Conservation (phyloP, 148 eudicot genomes). For the Beta vulgaris region DNA sequence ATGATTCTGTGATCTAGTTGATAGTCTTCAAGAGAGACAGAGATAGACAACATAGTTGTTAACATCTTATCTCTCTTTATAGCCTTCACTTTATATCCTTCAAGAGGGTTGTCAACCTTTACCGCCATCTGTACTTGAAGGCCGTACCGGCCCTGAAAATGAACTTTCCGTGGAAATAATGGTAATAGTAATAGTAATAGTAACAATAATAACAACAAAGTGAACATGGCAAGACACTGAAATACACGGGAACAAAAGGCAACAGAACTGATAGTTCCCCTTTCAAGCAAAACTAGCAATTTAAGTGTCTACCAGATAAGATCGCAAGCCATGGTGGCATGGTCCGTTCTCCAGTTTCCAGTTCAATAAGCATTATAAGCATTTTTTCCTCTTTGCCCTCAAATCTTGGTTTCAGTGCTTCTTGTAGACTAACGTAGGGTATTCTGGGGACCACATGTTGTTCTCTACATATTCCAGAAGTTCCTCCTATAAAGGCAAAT, state of each 20-base stretch:
- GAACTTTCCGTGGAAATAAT: background rate
- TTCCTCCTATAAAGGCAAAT: slow-evolving; percentile 61
- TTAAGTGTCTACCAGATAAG: background rate
- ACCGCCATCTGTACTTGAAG: background rate
- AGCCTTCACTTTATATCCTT: too few species aligned
- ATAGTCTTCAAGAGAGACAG: too few species aligned
- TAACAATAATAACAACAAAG: too few species aligned
- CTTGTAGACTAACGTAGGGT: slow-evolving; percentile 82
- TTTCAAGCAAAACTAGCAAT: background rate
- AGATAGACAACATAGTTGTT: too few species aligned
- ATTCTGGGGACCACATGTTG: slow-evolving; percentile 95
- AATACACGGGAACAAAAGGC: background rate
- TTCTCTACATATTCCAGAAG: slow-evolving; percentile 48
- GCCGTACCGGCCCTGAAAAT: background rate
- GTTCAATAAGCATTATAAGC: background rate
- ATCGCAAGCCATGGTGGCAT: background rate
- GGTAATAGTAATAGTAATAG: background rate
- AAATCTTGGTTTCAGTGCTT: slow-evolving; percentile 36
- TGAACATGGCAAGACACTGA: background rate
- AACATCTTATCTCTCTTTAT: too few species aligned
- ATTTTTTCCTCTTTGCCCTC: background rate
- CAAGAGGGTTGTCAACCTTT: too few species aligned
- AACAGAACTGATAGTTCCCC: slow-evolving; percentile 1
- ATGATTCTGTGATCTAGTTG: too few species aligned
- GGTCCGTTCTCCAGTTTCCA: background rate